These are phyloP conservation scores for Trametes coccinea DNA, from an alignment of 768 basidiomycete genomes.

Conservation along the genomic window DNA sequence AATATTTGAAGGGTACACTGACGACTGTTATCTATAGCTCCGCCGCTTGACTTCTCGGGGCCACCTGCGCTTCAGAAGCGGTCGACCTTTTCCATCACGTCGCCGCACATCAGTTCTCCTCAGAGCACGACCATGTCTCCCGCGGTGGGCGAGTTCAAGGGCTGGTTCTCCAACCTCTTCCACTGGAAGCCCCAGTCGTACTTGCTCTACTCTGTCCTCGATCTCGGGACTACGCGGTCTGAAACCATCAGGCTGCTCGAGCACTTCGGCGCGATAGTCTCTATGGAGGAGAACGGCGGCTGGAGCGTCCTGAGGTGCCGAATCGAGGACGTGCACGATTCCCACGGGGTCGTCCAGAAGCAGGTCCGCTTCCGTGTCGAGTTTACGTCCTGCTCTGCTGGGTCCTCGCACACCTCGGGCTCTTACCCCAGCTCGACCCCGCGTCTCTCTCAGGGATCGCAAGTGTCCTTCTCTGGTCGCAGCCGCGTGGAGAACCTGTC, in stretches of 20 bases:
- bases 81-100: slow-evolving; percentile 45
- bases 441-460: slow-evolving; percentile 27
- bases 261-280: slow-evolving; percentile 60
- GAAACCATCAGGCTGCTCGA: slow-evolving; percentile 67
- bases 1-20: too few relatives aligned
- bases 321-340: slow-evolving; percentile 49
- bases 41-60: slow-evolving; percentile 54
- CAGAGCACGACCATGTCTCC: slow-evolving; percentile 50
- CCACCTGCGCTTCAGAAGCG: slow-evolving; percentile 43
- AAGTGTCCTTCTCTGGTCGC: slow-evolving; percentile 27
- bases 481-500: slow-evolving; percentile 29
- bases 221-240: slow-evolving; percentile 59
- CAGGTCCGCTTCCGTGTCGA: slow-evolving; percentile 84
- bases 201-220: slow-evolving; percentile 57
- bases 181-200: slow-evolving; percentile 76
- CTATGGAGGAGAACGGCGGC: slow-evolving; percentile 49
- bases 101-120: slow-evolving; percentile 47
- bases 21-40: slow-evolving; percentile 39
- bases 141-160: slow-evolving; percentile 82
- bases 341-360: slow-evolving; percentile 53
- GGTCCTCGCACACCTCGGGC: neutral
- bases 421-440: slow-evolving; percentile 28
- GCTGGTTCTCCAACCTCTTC: slow-evolving; percentile 96
- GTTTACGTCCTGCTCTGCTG: slow-evolving; percentile 42
- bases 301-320: slow-evolving; percentile 51